Conservation (phyloP, 202 grass and related monocot species). For the Panicum virgatum region DNA sequence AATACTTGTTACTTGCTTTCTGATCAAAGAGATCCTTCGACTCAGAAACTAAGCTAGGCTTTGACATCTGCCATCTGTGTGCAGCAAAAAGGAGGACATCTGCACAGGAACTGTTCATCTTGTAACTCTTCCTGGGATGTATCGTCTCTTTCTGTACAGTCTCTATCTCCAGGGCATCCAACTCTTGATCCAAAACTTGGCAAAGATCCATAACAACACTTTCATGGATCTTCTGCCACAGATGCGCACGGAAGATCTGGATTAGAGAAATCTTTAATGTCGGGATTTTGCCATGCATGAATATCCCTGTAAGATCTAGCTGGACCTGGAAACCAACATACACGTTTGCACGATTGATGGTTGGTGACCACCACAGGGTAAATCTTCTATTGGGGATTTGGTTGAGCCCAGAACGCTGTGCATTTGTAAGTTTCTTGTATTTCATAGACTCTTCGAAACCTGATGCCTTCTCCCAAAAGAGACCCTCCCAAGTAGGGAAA, state of each 20-base stretch:
- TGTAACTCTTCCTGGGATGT: conserved; percentile 99
- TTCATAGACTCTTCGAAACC: conserved; percentile 99
- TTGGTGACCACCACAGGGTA: conserved; percentile 99
- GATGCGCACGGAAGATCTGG: conserved; percentile 98
- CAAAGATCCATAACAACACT: conserved; percentile 99
- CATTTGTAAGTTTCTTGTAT: conserved; percentile 99
- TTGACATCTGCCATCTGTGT: conserved; percentile 98
- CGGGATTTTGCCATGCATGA: conserved; percentile 99
- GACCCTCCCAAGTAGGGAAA: conserved; percentile 99
- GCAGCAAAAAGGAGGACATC: conserved; percentile 97
- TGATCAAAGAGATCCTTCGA: conserved; percentile 98
- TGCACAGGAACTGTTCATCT: conserved; percentile 99
- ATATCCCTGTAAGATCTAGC: conserved; percentile 96
- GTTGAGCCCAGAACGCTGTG: conserved; percentile 93
- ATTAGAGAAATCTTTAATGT: conserved; percentile 98
- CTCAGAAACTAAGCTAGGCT: conserved; percentile 94
- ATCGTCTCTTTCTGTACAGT: conserved; percentile 99
- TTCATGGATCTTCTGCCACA: conserved; percentile 99
- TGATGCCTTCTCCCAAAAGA: conserved; percentile 99
- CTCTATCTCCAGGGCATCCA: conserved; percentile 97
- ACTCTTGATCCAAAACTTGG: conserved; percentile 97
- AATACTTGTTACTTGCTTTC: conserved; percentile 99
- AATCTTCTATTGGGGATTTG: conserved; percentile 99
- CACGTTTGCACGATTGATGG: conserved; percentile 96
- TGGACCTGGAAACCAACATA: conserved; percentile 99